Evolutionary conservation across 257 asterid species (phyloP), one percentile per base, ranked within the genome.

Genomic region (Capsicum pubescens): DNA sequence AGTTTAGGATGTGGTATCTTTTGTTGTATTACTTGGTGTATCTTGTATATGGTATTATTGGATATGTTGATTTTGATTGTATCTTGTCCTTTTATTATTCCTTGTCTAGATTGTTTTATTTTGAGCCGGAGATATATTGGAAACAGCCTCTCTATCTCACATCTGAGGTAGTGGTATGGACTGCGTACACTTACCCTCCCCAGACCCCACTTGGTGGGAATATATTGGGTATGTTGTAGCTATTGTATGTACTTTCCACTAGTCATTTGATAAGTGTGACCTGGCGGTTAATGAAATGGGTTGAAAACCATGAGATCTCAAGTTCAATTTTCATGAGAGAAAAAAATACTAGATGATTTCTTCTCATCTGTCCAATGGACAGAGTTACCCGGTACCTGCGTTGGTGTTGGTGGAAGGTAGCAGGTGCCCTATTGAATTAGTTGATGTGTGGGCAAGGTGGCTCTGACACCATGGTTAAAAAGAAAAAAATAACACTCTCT

Each of bases 251-350:
- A 71, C 56, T 71, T 69, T 9, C 55, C 16, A 42, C 52, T 69
- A 42, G 52, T 42, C 55, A 15, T 42, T 44, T 71, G 46, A 71
- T 17, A 71, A 7, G 72, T 13, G 2, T 66, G 19, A 35, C 42
- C 15, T 35, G 35, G 48, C 32, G n/a, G 46, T 12, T n/a, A 26
- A 64, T 64, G 9, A 64, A 64, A 14, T 64, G n/a, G 14, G 71
- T 64, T 64, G 71, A 64, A 44, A 64, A 32, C 17, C n/a, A 64
- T 64, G 46, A 32, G 71, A n/a, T 64, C 71, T 13, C 72, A 66
- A 66, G 72, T 66, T 66, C 19, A 66, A 7, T 35, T 35, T 46
- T 64, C 36, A 32, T 9, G 12, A 46, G 46, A 26, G 46, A 17
- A 17, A 26, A 64, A 64, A 64, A 64, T 32, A 32, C 46, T 32